phyloP scores from a whole-genome alignment of 2,329 filamentous ascomycete genomes.

The Fusarium udum region DNA sequence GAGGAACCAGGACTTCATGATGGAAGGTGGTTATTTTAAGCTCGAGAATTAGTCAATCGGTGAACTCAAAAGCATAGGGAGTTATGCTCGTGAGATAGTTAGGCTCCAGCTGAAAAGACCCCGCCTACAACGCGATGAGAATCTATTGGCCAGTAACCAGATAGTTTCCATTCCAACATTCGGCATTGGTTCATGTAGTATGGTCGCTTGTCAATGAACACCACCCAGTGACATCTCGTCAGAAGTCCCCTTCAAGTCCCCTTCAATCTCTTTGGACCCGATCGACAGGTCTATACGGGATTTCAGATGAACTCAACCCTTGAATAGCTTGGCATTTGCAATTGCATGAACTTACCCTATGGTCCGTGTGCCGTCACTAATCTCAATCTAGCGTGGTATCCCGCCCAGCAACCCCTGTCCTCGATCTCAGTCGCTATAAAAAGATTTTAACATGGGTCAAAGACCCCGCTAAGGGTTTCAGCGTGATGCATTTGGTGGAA shows the following conservation, averaged over 20 bases:
- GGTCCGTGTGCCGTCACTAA: background rate
- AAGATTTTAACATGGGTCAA: background rate
- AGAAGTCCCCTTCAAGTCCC: accelerated
- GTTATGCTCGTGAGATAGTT: accelerated
- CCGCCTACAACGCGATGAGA: accelerated
- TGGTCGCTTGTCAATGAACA: accelerated
- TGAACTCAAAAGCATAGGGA: accelerated
- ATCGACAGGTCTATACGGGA: background rate
- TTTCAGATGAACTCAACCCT: background rate
- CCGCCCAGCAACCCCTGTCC: background rate
- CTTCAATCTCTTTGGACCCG: accelerated
- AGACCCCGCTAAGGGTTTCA: background rate
- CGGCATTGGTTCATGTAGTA: too few relatives aligned
- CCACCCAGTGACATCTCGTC: accelerated
- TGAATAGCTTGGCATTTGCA: background rate
- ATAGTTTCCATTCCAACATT: accelerated
- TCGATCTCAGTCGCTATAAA: background rate
- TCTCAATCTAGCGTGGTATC: background rate
- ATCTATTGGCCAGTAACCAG: background rate
- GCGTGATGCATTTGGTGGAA: background rate
- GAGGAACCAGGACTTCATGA: background rate
- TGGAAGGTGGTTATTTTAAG: accelerated
- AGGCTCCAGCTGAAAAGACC: accelerated
- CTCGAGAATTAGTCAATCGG: accelerated
- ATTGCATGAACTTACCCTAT: background rate